phyloP scores from a whole-genome alignment of 2,329 filamentous ascomycete species.

The Cladosporium colombiae region DNA sequence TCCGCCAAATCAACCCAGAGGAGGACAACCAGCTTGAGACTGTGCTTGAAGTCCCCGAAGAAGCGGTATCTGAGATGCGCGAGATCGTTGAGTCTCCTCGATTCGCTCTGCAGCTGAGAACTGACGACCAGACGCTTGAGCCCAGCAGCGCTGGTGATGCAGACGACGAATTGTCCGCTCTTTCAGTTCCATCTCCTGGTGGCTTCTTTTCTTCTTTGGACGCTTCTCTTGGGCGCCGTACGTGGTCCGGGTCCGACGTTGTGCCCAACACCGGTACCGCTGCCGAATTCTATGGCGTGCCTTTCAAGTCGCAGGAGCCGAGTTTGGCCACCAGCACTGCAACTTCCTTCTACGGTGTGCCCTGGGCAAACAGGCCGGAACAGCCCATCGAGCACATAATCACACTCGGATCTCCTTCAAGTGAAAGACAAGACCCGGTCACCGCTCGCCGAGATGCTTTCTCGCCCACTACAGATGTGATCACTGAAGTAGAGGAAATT shows the following conservation, averaged over 20 bases:
- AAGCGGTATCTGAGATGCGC: conserved; percentile 57
- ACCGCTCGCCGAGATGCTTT: conserved; percentile 61
- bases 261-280: conserved; percentile 87
- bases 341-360: conserved; percentile 83
- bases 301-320: conserved; percentile 59
- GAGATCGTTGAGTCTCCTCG: conserved; percentile 54
- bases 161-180: conserved; percentile 61
- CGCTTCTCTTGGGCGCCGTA: conserved; percentile 67
- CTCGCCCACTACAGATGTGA: conserved; percentile 38
- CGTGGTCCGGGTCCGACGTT: conserved; percentile 67
- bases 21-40: conserved; percentile 35
- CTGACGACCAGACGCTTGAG: conserved; percentile 27
- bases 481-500: conserved; percentile 47
- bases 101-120: conserved; percentile 44
- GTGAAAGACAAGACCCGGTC: conserved; percentile 57
- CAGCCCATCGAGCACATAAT: conserved; percentile 67
- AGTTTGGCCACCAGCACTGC: conserved; percentile 81
- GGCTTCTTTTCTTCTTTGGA: conserved; percentile 89
- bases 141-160: conserved; percentile 55
- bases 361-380: conserved; percentile 57
- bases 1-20: conserved; percentile 69
- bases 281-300: conserved; percentile 84
- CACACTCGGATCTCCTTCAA: conserved; percentile 50
- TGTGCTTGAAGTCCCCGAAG: conserved; percentile 49
- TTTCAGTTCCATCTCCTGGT: conserved; percentile 88